Percentiles rank a stretch among this genome's conserved stretches.
phyloP scores from a whole-genome alignment of 805 yeast species.

The Priceomyces castillae region DNA sequence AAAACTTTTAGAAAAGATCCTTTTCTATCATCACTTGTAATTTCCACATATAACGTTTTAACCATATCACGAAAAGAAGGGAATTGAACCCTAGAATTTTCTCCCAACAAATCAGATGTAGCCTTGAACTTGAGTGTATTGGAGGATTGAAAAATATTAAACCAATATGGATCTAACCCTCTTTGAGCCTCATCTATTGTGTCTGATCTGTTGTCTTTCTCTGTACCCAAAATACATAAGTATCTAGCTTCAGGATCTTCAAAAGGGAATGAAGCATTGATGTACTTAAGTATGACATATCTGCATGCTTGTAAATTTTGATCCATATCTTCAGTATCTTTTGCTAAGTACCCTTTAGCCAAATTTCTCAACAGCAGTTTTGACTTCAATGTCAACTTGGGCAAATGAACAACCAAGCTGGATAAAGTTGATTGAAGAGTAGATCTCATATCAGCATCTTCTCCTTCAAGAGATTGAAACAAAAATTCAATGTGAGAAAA shows the following conservation, averaged over 20 bases:
- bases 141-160: conserved; percentile 48
- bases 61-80: conserved; percentile 53
- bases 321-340: conserved; percentile 4
- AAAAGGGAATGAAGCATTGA: conserved; percentile 64
- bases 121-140: conserved; percentile 42
- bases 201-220: conserved; percentile 59
- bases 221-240: conserved; percentile 64
- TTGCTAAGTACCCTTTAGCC: conserved; percentile 32
- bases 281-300: conserved; percentile 61
- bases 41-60: conserved; percentile 17
- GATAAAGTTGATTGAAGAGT: conserved; percentile 73
- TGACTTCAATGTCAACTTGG: conserved; percentile 33
- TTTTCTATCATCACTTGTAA: conserved; percentile 15
- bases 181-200: conserved; percentile 73
- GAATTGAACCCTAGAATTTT: conserved; percentile 40
- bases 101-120: conserved; percentile 44
- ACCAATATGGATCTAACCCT: conserved; percentile 86
- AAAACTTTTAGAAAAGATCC: conserved; percentile 31
- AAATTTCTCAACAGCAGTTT: conserved; percentile 40
- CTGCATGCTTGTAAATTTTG: conserved; percentile 49
- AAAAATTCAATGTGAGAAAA: conserved; percentile 60
- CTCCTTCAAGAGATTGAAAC: conserved; percentile 67
- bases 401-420: conserved; percentile 50
- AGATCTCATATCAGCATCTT: conserved; percentile 57
- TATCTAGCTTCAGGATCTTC: conserved; percentile 64